A percentile compares a stretch with the other conserved stretches of the same genome.
Conservation (phyloP, 768 basidiomycete species). For the Leucosporidium scottii region DNA sequence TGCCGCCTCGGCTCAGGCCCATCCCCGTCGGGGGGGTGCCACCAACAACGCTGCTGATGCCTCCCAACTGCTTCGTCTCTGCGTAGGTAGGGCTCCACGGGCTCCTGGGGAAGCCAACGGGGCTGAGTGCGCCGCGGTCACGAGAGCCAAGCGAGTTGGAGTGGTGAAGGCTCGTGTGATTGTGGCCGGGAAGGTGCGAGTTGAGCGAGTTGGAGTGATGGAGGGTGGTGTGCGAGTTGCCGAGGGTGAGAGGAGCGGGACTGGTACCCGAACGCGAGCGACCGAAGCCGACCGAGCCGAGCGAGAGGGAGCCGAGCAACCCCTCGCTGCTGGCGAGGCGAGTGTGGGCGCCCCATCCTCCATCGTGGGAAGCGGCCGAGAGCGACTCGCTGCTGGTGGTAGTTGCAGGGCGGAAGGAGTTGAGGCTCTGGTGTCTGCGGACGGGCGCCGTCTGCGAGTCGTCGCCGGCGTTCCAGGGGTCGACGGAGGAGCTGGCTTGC, state of each 20-base stretch:
- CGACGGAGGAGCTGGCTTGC: conserved; percentile 4
- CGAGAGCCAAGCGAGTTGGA: conserved; percentile 14
- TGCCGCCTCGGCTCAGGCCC: conserved; percentile 20
- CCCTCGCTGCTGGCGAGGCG: conserved; percentile 16
- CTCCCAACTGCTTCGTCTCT: conserved; percentile 29
- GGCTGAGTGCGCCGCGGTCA: conserved; percentile 11
- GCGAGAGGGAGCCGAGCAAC: conserved; percentile 14
- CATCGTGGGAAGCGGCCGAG: background rate
- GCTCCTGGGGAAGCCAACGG: conserved; percentile 18
- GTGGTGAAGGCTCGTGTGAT: conserved; percentile 1
- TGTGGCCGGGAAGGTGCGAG: background rate
- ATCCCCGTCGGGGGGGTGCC: background rate
- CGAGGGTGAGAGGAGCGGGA: conserved; percentile 21
- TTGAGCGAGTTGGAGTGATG: conserved; percentile 25
- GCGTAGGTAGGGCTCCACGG: conserved; percentile 33
- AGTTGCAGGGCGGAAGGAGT: background rate
- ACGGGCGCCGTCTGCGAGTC: background rate
- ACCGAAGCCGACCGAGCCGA: conserved; percentile 17
- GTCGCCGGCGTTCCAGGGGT: conserved; percentile 20
- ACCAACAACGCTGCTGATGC: conserved; percentile 3
- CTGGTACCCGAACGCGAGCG: conserved; percentile 12
- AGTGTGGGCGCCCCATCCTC: background rate
- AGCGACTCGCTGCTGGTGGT: background rate
- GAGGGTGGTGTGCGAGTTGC: conserved; percentile 6
- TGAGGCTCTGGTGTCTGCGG: conserved; percentile 1